Percentiles rank a stretch among this genome's conserved stretches.
These are phyloP conservation scores for Moniliella sp. DNA, from an alignment of 1,284 basidiomycete genomes.

Conservation along the genomic window DNA sequence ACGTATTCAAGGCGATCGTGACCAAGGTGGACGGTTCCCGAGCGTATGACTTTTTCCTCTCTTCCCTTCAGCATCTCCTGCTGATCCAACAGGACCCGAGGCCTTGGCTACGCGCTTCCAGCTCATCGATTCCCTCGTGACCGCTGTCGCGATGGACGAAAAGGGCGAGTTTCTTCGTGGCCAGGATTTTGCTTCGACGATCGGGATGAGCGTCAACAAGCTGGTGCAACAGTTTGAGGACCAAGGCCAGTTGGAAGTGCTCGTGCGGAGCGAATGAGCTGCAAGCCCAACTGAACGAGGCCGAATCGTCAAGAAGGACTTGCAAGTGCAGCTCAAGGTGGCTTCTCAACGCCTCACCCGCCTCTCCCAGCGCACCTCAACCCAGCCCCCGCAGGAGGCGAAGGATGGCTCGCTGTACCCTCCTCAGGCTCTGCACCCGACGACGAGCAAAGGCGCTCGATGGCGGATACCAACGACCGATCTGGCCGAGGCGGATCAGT, in stretches of 20 bases:
- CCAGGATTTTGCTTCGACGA: conserved; percentile 50
- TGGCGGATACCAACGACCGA: no score
- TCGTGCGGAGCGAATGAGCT: no score
- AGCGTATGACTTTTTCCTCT: conserved; percentile 66
- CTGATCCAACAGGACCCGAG: conserved; percentile 62
- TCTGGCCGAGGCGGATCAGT: conserved; percentile 49
- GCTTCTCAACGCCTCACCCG: no score
- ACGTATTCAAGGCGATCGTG: conserved; percentile 64
- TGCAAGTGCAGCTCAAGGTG: conserved; percentile 43
- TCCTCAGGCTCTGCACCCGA: no score
- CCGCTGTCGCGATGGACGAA: conserved; percentile 69
- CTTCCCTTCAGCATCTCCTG: conserved; percentile 73
- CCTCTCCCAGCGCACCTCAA: no score
- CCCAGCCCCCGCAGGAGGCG: no score
- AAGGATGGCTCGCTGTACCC: no score
- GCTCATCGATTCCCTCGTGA: conserved; percentile 74
- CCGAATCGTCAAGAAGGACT: no score
- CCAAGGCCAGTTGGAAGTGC: conserved; percentile 63
- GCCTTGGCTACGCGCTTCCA: conserved; percentile 64
- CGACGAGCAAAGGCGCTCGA: no score
- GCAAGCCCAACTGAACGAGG: no score
- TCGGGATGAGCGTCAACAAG: conserved; percentile 71
- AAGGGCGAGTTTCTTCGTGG: conserved; percentile 47
- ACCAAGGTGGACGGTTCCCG: conserved; percentile 52
- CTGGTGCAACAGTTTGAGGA: conserved; percentile 77